These are phyloP conservation scores for Metschnikowia gelsemii DNA, from an alignment of 805 yeast genomes.

Conservation along the genomic window DNA sequence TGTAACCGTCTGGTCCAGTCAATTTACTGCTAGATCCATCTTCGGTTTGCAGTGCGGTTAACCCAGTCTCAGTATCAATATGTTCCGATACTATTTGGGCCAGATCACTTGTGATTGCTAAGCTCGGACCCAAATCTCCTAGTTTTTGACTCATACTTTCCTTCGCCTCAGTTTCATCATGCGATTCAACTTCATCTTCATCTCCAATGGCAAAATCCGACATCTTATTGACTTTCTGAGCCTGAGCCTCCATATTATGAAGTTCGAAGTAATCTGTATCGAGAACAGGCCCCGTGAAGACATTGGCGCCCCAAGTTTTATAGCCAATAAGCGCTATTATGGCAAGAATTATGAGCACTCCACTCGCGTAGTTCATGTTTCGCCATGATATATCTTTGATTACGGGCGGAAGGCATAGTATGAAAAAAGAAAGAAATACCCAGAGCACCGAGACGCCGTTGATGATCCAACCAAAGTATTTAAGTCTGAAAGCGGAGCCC, in stretches of 20 bases:
- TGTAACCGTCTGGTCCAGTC: not conserved
- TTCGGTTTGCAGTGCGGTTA: too few relatives aligned
- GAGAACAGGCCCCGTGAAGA: constrained; percentile 63
- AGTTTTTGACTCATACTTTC: constrained; percentile 4
- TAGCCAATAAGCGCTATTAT: constrained; percentile 52
- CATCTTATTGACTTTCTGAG: constrained; percentile 9
- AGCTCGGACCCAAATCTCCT: not conserved
- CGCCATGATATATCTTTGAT: constrained; percentile 40
- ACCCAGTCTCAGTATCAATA: too few relatives aligned
- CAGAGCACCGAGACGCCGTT: constrained; percentile 60
- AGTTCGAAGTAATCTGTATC: constrained; percentile 46
- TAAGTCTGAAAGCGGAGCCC: constrained; percentile 67
- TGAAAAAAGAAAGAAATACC: constrained; percentile 55
- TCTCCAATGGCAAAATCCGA: constrained; percentile 12
- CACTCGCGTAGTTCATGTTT: constrained; percentile 63
- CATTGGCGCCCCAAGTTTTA: constrained; percentile 57
- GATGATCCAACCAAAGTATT: constrained; percentile 61
- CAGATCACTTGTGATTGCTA: not conserved
- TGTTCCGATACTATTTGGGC: too few relatives aligned
- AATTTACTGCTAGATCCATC: too few relatives aligned
- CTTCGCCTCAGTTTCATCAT: constrained; percentile 15
- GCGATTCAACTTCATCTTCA: constrained; percentile 14
- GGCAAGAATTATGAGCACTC: constrained; percentile 52
- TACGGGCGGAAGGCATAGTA: constrained; percentile 71
- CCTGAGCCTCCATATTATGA: constrained; percentile 29